Base-by-base conservation (phyloP, 495 filamentous ascomycete species). In the Penicillium maclennaniae region DNA sequence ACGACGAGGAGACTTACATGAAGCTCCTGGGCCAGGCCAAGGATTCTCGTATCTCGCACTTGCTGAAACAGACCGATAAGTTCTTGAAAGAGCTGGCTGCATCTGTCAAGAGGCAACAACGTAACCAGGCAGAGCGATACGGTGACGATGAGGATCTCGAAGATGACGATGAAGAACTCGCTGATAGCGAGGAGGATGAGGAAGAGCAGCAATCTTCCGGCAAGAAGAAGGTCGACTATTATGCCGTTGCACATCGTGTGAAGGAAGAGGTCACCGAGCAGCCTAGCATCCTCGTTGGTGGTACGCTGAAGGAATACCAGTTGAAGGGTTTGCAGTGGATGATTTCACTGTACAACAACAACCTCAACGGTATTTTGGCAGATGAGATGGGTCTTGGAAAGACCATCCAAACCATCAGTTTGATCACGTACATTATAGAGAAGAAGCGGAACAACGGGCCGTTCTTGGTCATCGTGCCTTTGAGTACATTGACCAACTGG, bases 341-440 rank as follows among this genome's bases (percentile, higher is more conserved):
- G 93, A 83, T 97, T 49, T 98, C 93, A 14, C 80, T 98, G 20
- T 98, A 97, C 75, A 97, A 97, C 83, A 98, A 98, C 79, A 97
- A 96, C 69, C 82, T 98, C 54, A 97, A 97, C 69, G 93, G 93
- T 80, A 97, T 98, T 58, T 76, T 98, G 55, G 93, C 93, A 45
- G 93, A 98, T 60, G 93, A 98, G 73, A 98, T 98, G 93, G 93
- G 93, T 85, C 89, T 98, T 53, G 93, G 93, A 65, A 98, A 98
- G 74, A 98, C 93, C 0, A 98, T 98, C 57, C 93, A 98, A 75
- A 97, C 95, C 38, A 98, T 98, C 75, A 95, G 89, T 77, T 77
- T 98, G 73, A 85, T 98, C 56, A 97, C 95, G 5, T 89, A 97
- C 67, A 86, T 98, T 54, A 97, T 97, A 58, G 92, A 97, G 74